Evolutionary conservation across 2,329 filamentous ascomycete species (phyloP).

Genomic region (Teratosphaeria viscida): DNA sequence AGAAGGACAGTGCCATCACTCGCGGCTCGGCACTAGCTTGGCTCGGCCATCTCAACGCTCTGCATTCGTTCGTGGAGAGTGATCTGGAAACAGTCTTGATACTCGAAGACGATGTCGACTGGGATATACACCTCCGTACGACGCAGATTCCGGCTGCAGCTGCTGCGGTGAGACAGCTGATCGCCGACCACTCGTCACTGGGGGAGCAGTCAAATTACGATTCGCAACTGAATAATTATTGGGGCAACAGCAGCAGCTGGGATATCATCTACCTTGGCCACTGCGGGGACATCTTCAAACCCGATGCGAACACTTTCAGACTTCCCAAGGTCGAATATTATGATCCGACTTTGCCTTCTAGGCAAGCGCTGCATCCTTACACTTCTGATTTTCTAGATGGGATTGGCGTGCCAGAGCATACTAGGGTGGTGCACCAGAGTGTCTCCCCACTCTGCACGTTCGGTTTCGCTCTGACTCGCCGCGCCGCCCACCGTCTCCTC

Average conservation of each 20-base stretch:
- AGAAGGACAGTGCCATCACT: constrained; percentile 22
- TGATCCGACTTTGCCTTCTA: constrained; percentile 28
- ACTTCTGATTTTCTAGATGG: constrained; percentile 28
- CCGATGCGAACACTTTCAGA: constrained; percentile 13
- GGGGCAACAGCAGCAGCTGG: constrained; percentile 29
- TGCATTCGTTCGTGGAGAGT: constrained; percentile 33
- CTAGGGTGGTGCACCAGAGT: constrained; percentile 31
- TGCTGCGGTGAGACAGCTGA: constrained; percentile 28
- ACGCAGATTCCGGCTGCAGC: constrained; percentile 33
- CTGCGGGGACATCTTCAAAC: constrained; percentile 31
- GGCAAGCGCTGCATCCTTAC: constrained; percentile 27
- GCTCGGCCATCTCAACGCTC: constrained; percentile 30
- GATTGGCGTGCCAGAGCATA: constrained; percentile 27
- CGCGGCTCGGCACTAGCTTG: constrained; percentile 30
- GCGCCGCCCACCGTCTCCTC: constrained; percentile 24
- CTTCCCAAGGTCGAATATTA: constrained; percentile 20
- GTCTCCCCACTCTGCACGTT: constrained; percentile 36
- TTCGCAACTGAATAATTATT: constrained; percentile 23
- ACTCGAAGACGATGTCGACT: constrained; percentile 38
- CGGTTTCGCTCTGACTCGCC: constrained; percentile 33
- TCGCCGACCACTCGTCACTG: constrained; percentile 12
- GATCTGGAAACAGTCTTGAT: constrained; percentile 33
- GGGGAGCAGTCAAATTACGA: background rate
- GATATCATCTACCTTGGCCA: constrained; percentile 32
- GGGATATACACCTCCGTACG: constrained; percentile 35